These are phyloP conservation scores for Arthrobotrys entomopaga DNA, from an alignment of 2,329 filamentous ascomycete genomes.

Conservation along the genomic window DNA sequence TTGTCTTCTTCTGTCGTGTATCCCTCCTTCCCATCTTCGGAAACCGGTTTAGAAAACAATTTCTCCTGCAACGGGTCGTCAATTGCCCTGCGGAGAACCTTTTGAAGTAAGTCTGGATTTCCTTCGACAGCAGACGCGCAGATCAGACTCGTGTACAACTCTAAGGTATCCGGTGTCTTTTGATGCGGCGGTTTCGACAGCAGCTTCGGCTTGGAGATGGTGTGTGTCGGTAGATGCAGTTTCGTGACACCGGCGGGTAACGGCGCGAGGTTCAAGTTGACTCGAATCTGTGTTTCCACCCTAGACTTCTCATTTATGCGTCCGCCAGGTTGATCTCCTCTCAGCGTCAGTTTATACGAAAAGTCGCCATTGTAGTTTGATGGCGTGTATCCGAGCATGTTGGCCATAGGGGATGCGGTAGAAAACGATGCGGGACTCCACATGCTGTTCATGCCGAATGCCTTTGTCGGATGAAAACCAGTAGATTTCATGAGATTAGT, in stretches of 20 bases:
- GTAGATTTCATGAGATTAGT: conserved; percentile 40
- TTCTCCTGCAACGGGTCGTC: conserved; percentile 60
- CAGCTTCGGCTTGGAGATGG: conserved; percentile 93
- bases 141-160: conserved; percentile 82
- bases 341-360: conserved; percentile 36
- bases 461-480: conserved; percentile 43
- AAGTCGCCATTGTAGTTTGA: conserved; percentile 30
- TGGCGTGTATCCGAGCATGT: conserved; percentile 42
- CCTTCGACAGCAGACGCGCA: conserved; percentile 88
- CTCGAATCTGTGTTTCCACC: conserved; percentile 95
- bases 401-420: conserved; percentile 40
- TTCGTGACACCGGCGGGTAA: conserved; percentile 80
- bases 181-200: conserved; percentile 77
- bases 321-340: conserved; percentile 65
- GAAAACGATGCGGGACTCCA: conserved; percentile 52
- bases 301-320: conserved; percentile 73
- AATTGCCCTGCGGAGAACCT: conserved; percentile 70
- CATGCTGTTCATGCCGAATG: conserved; percentile 38
- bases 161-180: conserved; percentile 77
- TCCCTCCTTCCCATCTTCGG: conserved; percentile 62
- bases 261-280: conserved; percentile 80
- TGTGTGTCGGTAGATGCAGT: conserved; percentile 86
- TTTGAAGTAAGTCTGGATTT: conserved; percentile 72
- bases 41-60: conserved; percentile 51
- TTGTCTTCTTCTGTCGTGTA: conserved; percentile 66